phyloP scores from a whole-genome alignment of 1,284 basidiomycete genomes.

The Somion occarium region DNA sequence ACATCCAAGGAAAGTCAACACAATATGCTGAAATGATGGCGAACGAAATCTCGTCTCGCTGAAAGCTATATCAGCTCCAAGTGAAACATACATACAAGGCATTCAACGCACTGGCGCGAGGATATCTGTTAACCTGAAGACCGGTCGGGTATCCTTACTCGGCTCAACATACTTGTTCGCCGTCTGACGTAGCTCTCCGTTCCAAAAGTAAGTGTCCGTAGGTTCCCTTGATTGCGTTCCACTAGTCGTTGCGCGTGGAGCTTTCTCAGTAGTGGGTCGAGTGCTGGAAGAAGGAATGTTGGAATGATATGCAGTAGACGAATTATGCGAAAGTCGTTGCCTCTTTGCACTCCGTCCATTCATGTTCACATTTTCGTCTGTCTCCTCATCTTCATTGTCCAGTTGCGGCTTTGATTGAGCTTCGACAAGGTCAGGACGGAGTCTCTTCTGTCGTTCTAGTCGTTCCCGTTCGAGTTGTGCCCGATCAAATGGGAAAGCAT shows the following conservation, averaged over 20 bases:
- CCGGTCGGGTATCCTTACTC: slow-evolving; percentile 50
- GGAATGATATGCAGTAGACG: slow-evolving; percentile 19
- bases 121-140: slow-evolving; percentile 63
- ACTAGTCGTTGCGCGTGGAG: not conserved
- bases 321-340: slow-evolving; percentile 40
- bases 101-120: slow-evolving; percentile 49
- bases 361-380: slow-evolving; percentile 29
- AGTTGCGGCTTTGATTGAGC: slow-evolving; percentile 9
- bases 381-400: slow-evolving; percentile 26
- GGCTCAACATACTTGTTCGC: slow-evolving; percentile 57
- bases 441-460: slow-evolving; percentile 56
- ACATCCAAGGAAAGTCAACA: slow-evolving; percentile 62
- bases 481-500: slow-evolving; percentile 57
- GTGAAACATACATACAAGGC: not conserved
- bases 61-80: not conserved
- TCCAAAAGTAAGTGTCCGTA: slow-evolving; percentile 48
- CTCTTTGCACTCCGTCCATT: slow-evolving; percentile 37
- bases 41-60: slow-evolving; percentile 57
- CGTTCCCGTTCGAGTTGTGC: slow-evolving; percentile 66
- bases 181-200: slow-evolving; percentile 70
- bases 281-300: slow-evolving; percentile 21
- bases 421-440: slow-evolving; percentile 27
- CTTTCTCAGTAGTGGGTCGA: not conserved
- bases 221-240: too few relatives aligned
- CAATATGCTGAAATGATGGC: slow-evolving; percentile 72